phyloP scores from a whole-genome alignment of 352 stramenopile species.

The Blastocystis sp. region DNA sequence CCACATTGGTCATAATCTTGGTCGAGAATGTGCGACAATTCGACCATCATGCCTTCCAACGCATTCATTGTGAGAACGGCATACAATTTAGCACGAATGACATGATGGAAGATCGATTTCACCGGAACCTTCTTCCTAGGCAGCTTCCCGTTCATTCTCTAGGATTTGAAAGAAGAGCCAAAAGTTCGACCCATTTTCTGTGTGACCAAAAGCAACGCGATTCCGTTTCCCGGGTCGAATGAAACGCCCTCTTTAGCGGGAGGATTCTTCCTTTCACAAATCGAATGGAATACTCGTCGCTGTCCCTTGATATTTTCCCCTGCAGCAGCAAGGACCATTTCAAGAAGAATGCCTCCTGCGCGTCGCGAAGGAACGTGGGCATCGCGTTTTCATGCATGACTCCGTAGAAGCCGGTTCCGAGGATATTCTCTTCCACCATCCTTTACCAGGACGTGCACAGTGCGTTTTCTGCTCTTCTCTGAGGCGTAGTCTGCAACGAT shows the following conservation, averaged over 20 bases:
- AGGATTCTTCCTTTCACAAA: neutral
- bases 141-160: constrained; percentile 58
- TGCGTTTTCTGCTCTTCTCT: neutral
- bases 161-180: neutral
- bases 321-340: constrained; percentile 14
- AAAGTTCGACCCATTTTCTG: neutral
- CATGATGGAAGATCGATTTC: constrained; percentile 67
- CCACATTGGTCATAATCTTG: constrained; percentile 17
- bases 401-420: constrained; percentile 1
- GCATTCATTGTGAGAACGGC: constrained; percentile 63
- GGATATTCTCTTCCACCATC: neutral
- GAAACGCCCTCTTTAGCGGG: constrained; percentile 9
- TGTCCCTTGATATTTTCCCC: constrained; percentile 46
- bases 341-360: neutral
- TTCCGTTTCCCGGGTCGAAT: neutral
- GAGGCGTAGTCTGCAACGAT: constrained; percentile 51
- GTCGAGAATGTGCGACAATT: constrained; percentile 8
- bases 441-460: neutral
- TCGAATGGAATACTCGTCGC: neutral
- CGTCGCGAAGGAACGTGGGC: neutral
- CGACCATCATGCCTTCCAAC: constrained; percentile 67
- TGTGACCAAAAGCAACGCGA: neutral
- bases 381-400: neutral
- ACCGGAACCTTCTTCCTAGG: constrained; percentile 68
- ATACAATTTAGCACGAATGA: constrained; percentile 68